Conservation (phyloP, 1,284 basidiomycete species). For the Tilletia walkeri region DNA sequence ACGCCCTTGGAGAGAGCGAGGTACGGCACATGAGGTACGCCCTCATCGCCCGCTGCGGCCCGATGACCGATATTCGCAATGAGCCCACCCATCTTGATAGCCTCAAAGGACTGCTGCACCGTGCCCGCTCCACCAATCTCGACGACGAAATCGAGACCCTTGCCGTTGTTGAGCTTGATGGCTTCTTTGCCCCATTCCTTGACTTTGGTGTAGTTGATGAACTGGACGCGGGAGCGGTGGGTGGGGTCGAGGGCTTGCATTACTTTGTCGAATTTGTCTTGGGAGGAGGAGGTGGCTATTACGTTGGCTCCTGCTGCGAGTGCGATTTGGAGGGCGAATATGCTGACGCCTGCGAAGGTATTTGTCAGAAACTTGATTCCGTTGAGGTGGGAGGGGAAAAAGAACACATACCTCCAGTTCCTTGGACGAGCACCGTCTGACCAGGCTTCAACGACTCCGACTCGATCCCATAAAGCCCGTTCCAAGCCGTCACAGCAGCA, state of each 20-base stretch:
- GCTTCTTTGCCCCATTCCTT: slow-evolving; percentile 65
- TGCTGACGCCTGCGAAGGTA: slow-evolving; percentile 57
- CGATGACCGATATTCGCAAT: slow-evolving; percentile 63
- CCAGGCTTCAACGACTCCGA: slow-evolving; percentile 59
- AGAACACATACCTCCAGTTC: slow-evolving; percentile 61
- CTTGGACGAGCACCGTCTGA: slow-evolving; percentile 62
- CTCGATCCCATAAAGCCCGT: slow-evolving; percentile 59
- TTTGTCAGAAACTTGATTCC: too few species aligned
- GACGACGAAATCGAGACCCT: slow-evolving; percentile 63
- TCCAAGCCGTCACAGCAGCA: slow-evolving; percentile 63
- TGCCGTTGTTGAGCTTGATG: slow-evolving; percentile 61
- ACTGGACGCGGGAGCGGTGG: slow-evolving; percentile 32
- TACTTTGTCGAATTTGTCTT: slow-evolving; percentile 61
- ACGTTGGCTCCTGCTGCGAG: slow-evolving; percentile 64
- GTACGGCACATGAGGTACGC: slow-evolving; percentile 29
- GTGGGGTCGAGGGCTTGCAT: slow-evolving; percentile 41
- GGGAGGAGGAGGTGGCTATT: slow-evolving; percentile 66
- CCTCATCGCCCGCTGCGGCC: slow-evolving; percentile 34
- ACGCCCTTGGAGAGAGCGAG: slow-evolving; percentile 29
- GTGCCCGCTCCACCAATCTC: slow-evolving; percentile 65
- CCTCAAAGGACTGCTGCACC: slow-evolving; percentile 59
- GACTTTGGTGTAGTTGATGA: slow-evolving; percentile 62
- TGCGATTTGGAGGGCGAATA: slow-evolving; percentile 64
- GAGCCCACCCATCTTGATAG: slow-evolving; percentile 59
- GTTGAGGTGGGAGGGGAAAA: background rate